Conservation (phyloP, 139 green algal genomes). For the Chlamydomonas eustigma region DNA sequence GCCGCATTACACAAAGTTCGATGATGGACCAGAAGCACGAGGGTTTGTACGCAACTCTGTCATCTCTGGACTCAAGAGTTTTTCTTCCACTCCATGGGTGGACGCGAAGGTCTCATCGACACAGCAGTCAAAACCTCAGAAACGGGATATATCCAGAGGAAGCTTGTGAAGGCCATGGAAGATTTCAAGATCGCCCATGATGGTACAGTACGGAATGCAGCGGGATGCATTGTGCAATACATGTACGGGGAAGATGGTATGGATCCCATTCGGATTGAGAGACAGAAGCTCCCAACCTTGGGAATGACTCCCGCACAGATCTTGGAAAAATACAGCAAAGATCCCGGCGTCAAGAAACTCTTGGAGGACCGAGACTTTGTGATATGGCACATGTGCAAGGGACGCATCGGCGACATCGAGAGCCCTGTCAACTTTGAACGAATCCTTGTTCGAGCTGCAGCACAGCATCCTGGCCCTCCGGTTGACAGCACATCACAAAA, state of each 20-base stretch:
- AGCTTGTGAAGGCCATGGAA: constrained; percentile 76
- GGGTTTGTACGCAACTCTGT: constrained; percentile 98
- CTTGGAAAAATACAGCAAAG: neutral
- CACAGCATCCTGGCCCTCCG: neutral
- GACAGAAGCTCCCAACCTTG: constrained; percentile 73
- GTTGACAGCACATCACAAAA: neutral
- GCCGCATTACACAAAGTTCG: constrained; percentile 83
- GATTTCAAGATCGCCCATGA: constrained; percentile 61
- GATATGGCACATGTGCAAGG: neutral
- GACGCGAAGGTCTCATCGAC: constrained; percentile 94
- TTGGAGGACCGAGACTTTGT: neutral
- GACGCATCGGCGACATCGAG: neutral
- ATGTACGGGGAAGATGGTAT: constrained; percentile 97
- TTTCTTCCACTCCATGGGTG: constrained; percentile 98
- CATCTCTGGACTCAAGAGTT: constrained; percentile 91
- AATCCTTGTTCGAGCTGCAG: neutral
- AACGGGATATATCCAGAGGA: constrained; percentile 59
- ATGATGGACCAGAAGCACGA: constrained; percentile 85
- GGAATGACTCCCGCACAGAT: neutral
- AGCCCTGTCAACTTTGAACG: constrained; percentile 1
- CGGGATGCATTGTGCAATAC: constrained; percentile 91
- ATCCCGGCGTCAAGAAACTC: neutral
- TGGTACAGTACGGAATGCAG: constrained; percentile 87
- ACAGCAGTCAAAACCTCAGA: constrained; percentile 89
- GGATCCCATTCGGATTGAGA: constrained; percentile 84